Base-by-base conservation (phyloP, 257 asterid genomes). In the Marsdenia floribunda region DNA sequence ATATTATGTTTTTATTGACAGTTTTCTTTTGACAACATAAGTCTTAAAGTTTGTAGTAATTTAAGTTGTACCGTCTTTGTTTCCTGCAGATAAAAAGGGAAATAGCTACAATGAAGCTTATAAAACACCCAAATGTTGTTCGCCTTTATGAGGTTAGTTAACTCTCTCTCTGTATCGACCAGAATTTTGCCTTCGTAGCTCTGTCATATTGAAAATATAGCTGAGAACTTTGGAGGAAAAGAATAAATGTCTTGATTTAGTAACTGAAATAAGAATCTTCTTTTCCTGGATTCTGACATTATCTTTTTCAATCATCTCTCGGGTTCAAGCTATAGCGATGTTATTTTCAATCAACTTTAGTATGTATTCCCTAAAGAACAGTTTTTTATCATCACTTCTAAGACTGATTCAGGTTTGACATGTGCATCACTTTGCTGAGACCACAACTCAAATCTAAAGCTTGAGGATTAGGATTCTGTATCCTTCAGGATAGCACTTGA, bases 51-150 rank as follows among this genome's bases (percentile, higher is more conserved):
- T 66, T 68, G 63, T 77, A 11, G 38, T 83, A 74, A 8, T 79
- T 72, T 22, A 15, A n/a, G 40, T 47, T 61, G 24, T 52, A 24
- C 66, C 78, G 33, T 63, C 55, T 63, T 63, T 63, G 79, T 78
- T 53, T 74, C 73, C 76, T 81, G 71, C 96, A 93, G 98, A 90
- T 93, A 79, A 90, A 82, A 83, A 87, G 96, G 74, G 98, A 93
- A 85, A 88, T 93, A 72, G 96, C 96, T 8, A 93, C 98, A 3
- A 90, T 93, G 97, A 93, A 93, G 79, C 73, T 93, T 78, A 87
- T 93, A 38, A 91, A 88, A 57, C 98, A 93, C 81, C 98, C 98
- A 61, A 80, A 89, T 76, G 98, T 90, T 29, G 92, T 93, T 79
- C 88, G 77, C 73, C 78, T 93, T 61, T 78, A 83, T 26, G 98